A percentile compares a stretch with the other conserved stretches of the same genome.
These are phyloP conservation scores for Sporothrix mexicana DNA, from an alignment of 2,329 filamentous ascomycete species.

Conservation along the genomic window DNA sequence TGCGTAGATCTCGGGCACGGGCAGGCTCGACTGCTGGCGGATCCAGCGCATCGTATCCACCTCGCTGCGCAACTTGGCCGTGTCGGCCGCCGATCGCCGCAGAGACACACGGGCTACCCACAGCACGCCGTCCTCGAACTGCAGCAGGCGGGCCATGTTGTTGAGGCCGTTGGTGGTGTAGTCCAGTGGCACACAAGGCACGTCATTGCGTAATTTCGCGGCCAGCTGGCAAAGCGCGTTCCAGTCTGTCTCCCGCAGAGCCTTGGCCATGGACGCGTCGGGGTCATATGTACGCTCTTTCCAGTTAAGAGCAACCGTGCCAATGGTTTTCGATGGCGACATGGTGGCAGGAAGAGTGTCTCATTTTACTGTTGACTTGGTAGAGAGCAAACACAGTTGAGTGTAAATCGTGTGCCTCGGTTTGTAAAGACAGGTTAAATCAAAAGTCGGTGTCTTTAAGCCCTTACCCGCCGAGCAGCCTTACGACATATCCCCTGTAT, in stretches of 20 bases:
- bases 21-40: not conserved
- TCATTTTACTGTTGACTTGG: too few species aligned
- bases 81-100: conserved; percentile 14
- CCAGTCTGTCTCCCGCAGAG: conserved; percentile 32
- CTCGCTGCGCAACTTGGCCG: conserved; percentile 31
- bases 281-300: conserved; percentile 36
- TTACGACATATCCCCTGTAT: too few species aligned
- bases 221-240: conserved; percentile 28
- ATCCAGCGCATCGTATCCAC: conserved; percentile 32
- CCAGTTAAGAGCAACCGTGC: too few species aligned
- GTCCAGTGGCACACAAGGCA: conserved; percentile 23
- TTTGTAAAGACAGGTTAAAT: too few species aligned
- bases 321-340: too few species aligned
- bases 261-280: conserved; percentile 23
- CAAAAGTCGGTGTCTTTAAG: too few species aligned
- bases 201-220: not conserved
- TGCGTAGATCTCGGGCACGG: conserved; percentile 41
- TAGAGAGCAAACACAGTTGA: too few species aligned
- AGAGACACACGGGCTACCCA: conserved; percentile 33
- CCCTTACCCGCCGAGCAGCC: too few species aligned
- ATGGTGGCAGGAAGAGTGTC: too few species aligned
- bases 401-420: too few species aligned
- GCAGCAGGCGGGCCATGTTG: conserved; percentile 32
- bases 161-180: conserved; percentile 30
- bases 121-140: conserved; percentile 27